Evolutionary conservation across 2,329 filamentous ascomycete genomes (phyloP).

Genomic region (Colletotrichum abscissum): DNA sequence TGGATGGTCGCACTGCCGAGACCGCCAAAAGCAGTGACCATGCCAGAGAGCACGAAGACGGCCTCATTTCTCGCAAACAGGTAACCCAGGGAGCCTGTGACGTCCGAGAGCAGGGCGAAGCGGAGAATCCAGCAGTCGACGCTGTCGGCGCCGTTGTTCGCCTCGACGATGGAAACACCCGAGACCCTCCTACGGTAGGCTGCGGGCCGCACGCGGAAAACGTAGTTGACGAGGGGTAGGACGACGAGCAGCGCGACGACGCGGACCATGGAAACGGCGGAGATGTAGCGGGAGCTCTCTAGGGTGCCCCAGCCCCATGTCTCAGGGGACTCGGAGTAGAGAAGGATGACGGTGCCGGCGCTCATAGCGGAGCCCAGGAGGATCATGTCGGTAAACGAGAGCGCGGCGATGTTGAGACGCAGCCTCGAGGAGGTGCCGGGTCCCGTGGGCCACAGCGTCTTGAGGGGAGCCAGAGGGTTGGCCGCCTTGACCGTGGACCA

Average conservation of each 20-base stretch:
- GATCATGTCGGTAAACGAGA: constrained; percentile 84
- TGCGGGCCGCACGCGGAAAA: constrained; percentile 71
- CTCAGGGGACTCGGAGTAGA: constrained; percentile 83
- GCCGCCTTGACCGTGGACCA: constrained; percentile 45
- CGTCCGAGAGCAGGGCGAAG: constrained; percentile 79
- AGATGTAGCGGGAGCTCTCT: constrained; percentile 84
- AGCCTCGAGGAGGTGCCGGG: constrained; percentile 68
- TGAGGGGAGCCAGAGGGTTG: constrained; percentile 82
- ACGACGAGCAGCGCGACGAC: constrained; percentile 80
- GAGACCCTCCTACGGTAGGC: constrained; percentile 53
- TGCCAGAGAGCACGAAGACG: constrained; percentile 78
- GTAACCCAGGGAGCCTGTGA: constrained; percentile 81
- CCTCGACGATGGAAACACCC: constrained; percentile 52
- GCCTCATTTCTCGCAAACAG: constrained; percentile 69
- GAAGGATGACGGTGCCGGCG: constrained; percentile 80
- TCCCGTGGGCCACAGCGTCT: constrained; percentile 80
- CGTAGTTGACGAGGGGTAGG: constrained; percentile 80
- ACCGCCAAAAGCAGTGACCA: constrained; percentile 82
- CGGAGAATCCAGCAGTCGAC: constrained; percentile 85
- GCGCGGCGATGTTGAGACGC: constrained; percentile 82
- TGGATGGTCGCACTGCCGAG: constrained; percentile 88
- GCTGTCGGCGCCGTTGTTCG: constrained; percentile 76
- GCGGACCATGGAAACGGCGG: constrained; percentile 79
- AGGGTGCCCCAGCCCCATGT: constrained; percentile 86
- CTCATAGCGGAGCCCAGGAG: constrained; percentile 87